Percentiles rank a stretch among this genome's conserved stretches.
These are phyloP conservation scores for Ophiosphaerella korrae DNA, from an alignment of 2,329 filamentous ascomycete species.

Conservation along the genomic window DNA sequence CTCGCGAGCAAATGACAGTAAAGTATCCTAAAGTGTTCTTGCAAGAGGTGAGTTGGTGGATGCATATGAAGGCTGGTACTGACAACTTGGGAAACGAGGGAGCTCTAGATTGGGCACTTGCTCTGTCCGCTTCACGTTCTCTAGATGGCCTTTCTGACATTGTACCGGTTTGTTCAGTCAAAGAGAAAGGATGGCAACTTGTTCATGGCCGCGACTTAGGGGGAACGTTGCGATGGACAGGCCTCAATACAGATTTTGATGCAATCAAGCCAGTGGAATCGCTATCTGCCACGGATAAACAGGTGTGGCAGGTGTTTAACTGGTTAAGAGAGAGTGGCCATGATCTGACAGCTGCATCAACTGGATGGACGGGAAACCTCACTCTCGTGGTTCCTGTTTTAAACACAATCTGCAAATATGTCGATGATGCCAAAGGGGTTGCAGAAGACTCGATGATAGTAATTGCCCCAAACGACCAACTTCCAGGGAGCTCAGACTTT, in stretches of 20 bases:
- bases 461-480: background rate
- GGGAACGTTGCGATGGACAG: slow-evolving; percentile 1
- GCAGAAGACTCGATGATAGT: background rate
- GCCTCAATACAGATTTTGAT: slow-evolving; percentile 4
- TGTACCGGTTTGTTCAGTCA: background rate
- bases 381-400: background rate
- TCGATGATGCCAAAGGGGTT: too few relatives aligned
- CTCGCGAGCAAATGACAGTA: background rate
- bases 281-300: background rate
- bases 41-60: background rate
- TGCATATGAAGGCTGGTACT: background rate
- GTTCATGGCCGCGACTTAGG: background rate
- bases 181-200: background rate
- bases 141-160: background rate
- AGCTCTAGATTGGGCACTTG: slow-evolving; percentile 1
- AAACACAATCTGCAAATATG: slow-evolving; percentile 3
- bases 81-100: slow-evolving; percentile 1
- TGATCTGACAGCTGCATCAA: background rate
- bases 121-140: slow-evolving; percentile 3
- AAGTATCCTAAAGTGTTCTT: slow-evolving; percentile 2
- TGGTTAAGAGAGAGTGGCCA: slow-evolving; percentile 1
- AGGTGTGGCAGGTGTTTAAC: background rate
- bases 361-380: slow-evolving; percentile 5
- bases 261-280: background rate
- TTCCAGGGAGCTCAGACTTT: too few relatives aligned